Base-by-base conservation (phyloP, 345 rosid genomes). In the Orychophragmus violaceus region DNA sequence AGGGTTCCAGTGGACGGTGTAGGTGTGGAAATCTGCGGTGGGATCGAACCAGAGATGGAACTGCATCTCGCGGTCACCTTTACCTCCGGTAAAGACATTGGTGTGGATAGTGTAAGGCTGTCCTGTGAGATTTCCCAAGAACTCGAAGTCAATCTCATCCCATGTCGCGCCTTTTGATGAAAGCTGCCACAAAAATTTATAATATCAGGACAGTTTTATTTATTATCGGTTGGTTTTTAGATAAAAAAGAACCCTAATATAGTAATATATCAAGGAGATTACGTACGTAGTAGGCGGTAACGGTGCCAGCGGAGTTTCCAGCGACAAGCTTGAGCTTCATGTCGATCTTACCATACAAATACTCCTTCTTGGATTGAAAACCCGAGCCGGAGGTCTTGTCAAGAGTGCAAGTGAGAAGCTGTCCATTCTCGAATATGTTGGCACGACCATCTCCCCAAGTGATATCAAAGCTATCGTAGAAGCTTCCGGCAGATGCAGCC, bases 81-180 rank as follows among this genome's bases (percentile, higher is more conserved):
- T 79, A 16, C 86, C 93, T 68, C 82, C 80, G 35, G 81, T 77
- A 63, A 64, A 84, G 14, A 87, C 87, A 58, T 87, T 87, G 6
- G 86, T 87, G 60, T 87, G 93, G 9, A 84, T 65, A 53, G 77
- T 83, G 45, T 83, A 84, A 49, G 93, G 90, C 1, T 83, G 74
- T 6, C 85, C 86, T n/a, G 80, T 75, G 42, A 67, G 7, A 68
- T 87, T 87, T 8, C 90, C 93, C 52, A 85, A 49, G 77, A 87
- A 87, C 48, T 87, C 94, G 45, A 87, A 85, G 56, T 85, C 94
- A 48, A 87, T 87, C 74, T 85, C 94, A 44, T 87, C 87, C 46
- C 79, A 79, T n/a, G 69, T 53, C 55, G 63, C 29, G 24, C 83
- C 81, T 71, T 64, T 62, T 0, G 91, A 82, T 2, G 82, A 83